Conservation (phyloP, 768 basidiomycete genomes). For the Termitomyces sp. region DNA sequence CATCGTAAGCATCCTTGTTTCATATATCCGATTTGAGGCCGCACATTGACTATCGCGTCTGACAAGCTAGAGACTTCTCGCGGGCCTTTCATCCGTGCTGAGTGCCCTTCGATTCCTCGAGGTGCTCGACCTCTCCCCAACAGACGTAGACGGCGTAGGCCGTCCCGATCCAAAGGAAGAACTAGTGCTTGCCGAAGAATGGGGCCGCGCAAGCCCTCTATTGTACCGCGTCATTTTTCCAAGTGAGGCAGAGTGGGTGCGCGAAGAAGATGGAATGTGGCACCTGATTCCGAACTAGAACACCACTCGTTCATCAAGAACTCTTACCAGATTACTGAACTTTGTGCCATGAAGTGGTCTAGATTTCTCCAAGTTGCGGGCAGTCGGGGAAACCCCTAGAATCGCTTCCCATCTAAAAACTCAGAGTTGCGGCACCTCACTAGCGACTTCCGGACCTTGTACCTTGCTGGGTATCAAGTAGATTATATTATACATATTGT, state of each 20-base stretch:
- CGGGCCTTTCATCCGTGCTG: constrained; percentile 55
- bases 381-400: background rate
- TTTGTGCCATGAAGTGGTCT: background rate
- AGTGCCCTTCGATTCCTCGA: constrained; percentile 42
- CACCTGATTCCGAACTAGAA: constrained; percentile 11
- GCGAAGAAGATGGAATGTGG: constrained; percentile 31
- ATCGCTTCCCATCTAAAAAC: background rate
- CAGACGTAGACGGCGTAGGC: constrained; percentile 42
- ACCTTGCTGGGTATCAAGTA: background rate
- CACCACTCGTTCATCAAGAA: background rate
- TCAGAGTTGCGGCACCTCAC: background rate
- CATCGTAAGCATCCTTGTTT: constrained; percentile 44
- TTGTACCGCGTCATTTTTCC: constrained; percentile 53
- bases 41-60: background rate
- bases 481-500: background rate
- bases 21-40: background rate
- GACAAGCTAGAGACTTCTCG: constrained; percentile 45
- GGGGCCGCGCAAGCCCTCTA: constrained; percentile 49
- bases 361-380: background rate
- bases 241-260: constrained; percentile 47
- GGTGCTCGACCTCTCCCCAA: constrained; percentile 58
- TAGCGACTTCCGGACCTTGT: background rate
- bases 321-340: background rate
- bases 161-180: constrained; percentile 44
- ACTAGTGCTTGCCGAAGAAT: constrained; percentile 45